Evolutionary conservation across 1,284 basidiomycete species (phyloP).

Genomic region (Cutaneotrichosporon cutaneum): DNA sequence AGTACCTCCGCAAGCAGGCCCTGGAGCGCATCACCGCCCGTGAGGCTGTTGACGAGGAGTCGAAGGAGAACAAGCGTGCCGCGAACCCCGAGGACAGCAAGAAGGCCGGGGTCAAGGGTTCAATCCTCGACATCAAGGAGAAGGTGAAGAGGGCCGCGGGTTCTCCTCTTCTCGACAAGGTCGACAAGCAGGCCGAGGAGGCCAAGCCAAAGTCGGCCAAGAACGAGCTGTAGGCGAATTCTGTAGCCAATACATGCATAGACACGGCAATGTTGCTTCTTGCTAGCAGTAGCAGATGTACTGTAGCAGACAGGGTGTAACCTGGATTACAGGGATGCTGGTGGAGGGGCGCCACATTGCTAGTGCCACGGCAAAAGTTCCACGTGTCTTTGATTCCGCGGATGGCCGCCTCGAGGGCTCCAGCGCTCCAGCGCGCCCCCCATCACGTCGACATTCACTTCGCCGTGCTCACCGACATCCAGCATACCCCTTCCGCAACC

Average conservation of each 20-base stretch:
- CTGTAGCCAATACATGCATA: constrained; percentile 7
- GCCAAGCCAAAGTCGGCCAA: constrained; percentile 55
- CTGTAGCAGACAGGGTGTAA: not conserved
- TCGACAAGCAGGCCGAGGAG: constrained; percentile 43
- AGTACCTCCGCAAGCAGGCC: constrained; percentile 33
- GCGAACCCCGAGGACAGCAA: constrained; percentile 12
- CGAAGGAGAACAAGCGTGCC: constrained; percentile 1
- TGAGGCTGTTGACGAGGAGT: constrained; percentile 22
- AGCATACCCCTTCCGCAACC: not conserved
- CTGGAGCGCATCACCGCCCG: constrained; percentile 41
- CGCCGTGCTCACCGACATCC: not conserved
- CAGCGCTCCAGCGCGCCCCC: constrained; percentile 13
- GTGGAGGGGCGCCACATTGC: not conserved
- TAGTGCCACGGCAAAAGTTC: not conserved
- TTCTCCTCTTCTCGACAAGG: constrained; percentile 41
- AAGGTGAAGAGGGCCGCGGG: not conserved
- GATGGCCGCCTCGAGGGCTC: constrained; percentile 7
- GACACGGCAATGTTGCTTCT: not conserved
- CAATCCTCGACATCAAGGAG: constrained; percentile 16
- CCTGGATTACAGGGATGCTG: not conserved
- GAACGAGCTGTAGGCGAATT: constrained; percentile 8
- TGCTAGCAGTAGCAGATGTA: no score
- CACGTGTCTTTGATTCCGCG: constrained; percentile 6
- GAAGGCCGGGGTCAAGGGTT: constrained; percentile 9
- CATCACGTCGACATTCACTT: constrained; percentile 21